phyloP scores from a whole-genome alignment of 352 stramenopile species.

The Peronospora destructor region DNA sequence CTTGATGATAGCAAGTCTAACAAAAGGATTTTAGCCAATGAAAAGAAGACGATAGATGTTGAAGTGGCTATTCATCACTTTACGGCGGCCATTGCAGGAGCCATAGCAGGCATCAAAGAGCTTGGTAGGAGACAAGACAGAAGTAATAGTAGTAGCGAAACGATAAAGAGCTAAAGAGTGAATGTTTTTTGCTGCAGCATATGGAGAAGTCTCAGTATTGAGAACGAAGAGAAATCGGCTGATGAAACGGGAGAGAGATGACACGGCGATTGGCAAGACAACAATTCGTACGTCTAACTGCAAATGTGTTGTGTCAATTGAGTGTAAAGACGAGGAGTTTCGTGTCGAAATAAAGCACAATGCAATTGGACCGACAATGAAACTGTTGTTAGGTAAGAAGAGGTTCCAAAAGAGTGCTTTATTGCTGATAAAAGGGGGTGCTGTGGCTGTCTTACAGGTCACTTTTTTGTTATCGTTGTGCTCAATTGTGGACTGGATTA shows the following conservation, averaged over 20 bases:
- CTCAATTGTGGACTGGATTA: conserved; percentile 53
- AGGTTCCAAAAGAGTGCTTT: not conserved
- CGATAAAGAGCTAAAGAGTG: not conserved
- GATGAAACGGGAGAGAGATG: conserved; percentile 10
- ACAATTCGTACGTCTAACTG: conserved; percentile 15
- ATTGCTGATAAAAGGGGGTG: not conserved
- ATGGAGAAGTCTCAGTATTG: conserved; percentile 35
- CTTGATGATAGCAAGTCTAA: not conserved
- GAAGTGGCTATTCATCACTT: conserved; percentile 18
- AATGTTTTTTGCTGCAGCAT: conserved; percentile 22
- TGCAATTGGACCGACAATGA: conserved; percentile 9
- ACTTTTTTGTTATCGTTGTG: not conserved
- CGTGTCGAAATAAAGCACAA: conserved; percentile 31
- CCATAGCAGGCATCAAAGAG: conserved; percentile 36
- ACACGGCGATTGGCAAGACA: conserved; percentile 1
- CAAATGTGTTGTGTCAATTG: conserved; percentile 22
- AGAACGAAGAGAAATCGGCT: conserved; percentile 1
- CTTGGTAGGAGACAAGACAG: conserved; percentile 22
- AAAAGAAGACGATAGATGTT: not conserved
- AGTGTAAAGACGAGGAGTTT: conserved; percentile 18
- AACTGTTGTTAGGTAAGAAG: conserved; percentile 31
- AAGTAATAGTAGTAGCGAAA: not conserved
- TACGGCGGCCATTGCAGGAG: conserved; percentile 36
- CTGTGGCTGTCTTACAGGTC: too few relatives aligned
- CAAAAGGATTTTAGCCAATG: not conserved